These are phyloP conservation scores for Priceomyces castillae DNA, from an alignment of 805 yeast species.

Conservation along the genomic window DNA sequence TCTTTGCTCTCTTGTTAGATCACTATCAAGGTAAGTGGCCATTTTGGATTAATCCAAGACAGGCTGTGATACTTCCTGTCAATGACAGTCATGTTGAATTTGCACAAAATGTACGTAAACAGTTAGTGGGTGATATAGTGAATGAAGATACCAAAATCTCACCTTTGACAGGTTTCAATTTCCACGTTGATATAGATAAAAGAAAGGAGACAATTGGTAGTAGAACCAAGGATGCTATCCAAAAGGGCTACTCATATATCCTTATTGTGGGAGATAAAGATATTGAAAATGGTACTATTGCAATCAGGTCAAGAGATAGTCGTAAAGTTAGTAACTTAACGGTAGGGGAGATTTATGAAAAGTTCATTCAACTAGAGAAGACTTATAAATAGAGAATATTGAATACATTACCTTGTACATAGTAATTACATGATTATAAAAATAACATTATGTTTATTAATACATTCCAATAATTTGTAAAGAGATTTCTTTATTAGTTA, in stretches of 20 bases:
- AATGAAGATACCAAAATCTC: constrained; percentile 39
- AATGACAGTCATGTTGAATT: constrained; percentile 56
- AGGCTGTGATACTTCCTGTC: constrained; percentile 81
- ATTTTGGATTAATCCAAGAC: constrained; percentile 93
- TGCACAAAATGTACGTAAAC: constrained; percentile 47
- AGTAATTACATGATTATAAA: neutral
- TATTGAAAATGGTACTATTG: constrained; percentile 52
- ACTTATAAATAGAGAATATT: constrained; percentile 26
- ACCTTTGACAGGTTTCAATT: constrained; percentile 56
- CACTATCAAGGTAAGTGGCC: constrained; percentile 96
- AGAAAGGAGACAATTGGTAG: constrained; percentile 77
- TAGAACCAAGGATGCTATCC: constrained; percentile 75
- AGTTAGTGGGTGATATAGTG: constrained; percentile 46
- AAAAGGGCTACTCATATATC: constrained; percentile 72
- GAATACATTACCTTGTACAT: neutral
- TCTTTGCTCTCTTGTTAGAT: constrained; percentile 85
- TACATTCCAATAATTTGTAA: no score
- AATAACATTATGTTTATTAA: neutral
- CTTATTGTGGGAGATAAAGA: constrained; percentile 89
- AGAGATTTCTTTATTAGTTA: no score
- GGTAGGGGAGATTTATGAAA: constrained; percentile 48
- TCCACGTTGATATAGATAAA: constrained; percentile 71
- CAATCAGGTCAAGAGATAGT: constrained; percentile 59
- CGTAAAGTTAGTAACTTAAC: constrained; percentile 45
- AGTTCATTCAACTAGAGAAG: constrained; percentile 58